Evolutionary conservation across 148 eudicot species (phyloP), one percentile per base, ranked within the genome.

Genomic region (Rhododendron williamsianum): DNA sequence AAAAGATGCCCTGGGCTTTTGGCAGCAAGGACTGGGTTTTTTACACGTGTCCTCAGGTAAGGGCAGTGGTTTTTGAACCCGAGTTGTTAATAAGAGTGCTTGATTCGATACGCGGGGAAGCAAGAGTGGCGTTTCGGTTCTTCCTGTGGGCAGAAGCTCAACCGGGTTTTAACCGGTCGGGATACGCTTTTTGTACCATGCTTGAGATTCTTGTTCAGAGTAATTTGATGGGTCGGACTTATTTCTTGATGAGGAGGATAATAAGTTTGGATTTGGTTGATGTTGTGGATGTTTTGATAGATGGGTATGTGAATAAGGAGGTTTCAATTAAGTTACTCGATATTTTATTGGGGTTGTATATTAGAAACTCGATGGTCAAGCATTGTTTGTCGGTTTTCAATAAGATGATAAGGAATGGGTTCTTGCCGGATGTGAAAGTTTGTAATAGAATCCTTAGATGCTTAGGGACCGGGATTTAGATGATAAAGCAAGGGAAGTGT

Each of bases 401-500:
- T 85, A 92, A 86, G 90, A 92, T 92, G 94, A 81, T 92, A 43
- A 83, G 85, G 63, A 91, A 82, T 67, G 91, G 85, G 84, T 87
- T 91, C 21, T 89, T 86, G 71, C 94, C 94, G 13, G 92, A 91
- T 86, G 88, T 92, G 87, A 89, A 88, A 85, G 91, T 87, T 77
- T 93, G 95, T 63, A 93, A 93, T 83, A 91, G 93, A 80, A 76
- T 93, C 88, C 91, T 93, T 85, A 83, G 85, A 13, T 89, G 23
- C 92, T 93, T 84, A 92, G 93, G 77, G 91, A 91, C 82, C 90
- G 73, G 67, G 74, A 83, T 80, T 89, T 92, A 81, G 85, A 84
- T 80, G 54, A 18, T 18, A 85, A 84, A 83, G 89, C 89, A 4
- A 86, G 72, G 74, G 87, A 91, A 33, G 89, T 93, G 60, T 91